Conservation (phyloP, 371 early-diverging fungal species). For the Mortierella polycephala region DNA sequence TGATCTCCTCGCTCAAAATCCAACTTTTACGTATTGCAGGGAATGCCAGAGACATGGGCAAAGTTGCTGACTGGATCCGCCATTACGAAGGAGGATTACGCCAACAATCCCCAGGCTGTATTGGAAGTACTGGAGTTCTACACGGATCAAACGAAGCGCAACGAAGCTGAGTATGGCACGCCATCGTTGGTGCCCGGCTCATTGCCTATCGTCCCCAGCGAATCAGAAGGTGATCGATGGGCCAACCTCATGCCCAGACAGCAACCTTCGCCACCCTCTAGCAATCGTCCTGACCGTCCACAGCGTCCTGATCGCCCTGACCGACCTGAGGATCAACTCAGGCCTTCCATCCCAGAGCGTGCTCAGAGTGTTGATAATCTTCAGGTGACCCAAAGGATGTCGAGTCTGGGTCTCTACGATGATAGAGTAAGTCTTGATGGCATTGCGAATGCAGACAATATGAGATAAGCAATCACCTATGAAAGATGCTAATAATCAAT, state of each 20-base stretch:
- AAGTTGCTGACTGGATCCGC: constrained; percentile 87
- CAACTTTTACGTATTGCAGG: constrained; percentile 58
- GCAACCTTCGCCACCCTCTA: constrained; percentile 33
- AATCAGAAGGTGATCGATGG: constrained; percentile 48
- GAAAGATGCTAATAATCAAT: not conserved
- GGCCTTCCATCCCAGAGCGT: constrained; percentile 51
- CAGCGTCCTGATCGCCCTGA: constrained; percentile 46
- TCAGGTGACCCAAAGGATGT: constrained; percentile 42
- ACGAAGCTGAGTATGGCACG: constrained; percentile 62
- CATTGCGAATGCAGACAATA: not conserved
- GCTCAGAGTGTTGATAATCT: constrained; percentile 48
- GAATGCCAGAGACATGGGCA: constrained; percentile 95
- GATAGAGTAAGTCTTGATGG: constrained; percentile 28
- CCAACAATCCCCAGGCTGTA: constrained; percentile 96
- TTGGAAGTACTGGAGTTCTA: constrained; percentile 97
- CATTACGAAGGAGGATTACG: constrained; percentile 95
- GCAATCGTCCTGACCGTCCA: constrained; percentile 36
- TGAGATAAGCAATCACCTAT: not conserved
- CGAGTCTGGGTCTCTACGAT: constrained; percentile 36
- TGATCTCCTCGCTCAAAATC: not conserved
- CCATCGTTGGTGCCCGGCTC: constrained; percentile 21
- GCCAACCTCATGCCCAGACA: constrained; percentile 44
- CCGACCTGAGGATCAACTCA: constrained; percentile 39
- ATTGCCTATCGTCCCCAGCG: constrained; percentile 26
- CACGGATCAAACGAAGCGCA: constrained; percentile 79